Evolutionary conservation across 1,284 basidiomycete genomes (phyloP).

Genomic region (Earliella scabrosa): DNA sequence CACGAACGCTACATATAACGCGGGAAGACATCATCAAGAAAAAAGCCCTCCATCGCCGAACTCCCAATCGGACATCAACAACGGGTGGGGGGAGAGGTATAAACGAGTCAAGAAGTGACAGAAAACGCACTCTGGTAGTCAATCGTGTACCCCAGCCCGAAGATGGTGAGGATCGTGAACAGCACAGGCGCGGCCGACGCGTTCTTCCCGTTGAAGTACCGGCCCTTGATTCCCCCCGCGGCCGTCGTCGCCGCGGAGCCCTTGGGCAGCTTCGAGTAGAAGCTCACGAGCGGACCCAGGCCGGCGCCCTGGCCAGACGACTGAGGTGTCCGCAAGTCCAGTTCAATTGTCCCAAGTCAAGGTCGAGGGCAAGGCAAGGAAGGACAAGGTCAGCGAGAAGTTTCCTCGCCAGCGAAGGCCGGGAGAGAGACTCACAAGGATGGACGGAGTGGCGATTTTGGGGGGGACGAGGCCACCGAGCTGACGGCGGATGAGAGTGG

Average conservation of each 20-base stretch:
- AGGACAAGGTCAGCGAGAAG: not conserved
- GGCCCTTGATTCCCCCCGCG: constrained; percentile 73
- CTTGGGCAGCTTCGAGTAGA: constrained; percentile 94
- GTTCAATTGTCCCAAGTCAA: not conserved
- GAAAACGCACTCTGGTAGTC: constrained; percentile 94
- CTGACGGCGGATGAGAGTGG: constrained; percentile 82
- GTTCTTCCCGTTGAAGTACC: constrained; percentile 86
- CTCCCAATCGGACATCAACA: no score
- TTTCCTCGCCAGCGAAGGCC: not conserved
- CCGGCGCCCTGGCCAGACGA: constrained; percentile 71
- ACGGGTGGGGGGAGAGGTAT: constrained; percentile 4
- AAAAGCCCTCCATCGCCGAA: no score
- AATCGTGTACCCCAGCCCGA: constrained; percentile 86
- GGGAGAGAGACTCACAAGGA: constrained; percentile 64
- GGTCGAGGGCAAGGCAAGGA: not conserved
- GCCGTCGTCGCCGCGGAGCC: constrained; percentile 68
- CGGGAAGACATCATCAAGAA: not conserved
- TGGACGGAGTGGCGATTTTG: constrained; percentile 91
- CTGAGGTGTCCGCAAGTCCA: no score
- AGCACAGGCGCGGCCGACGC: constrained; percentile 80
- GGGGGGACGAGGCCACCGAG: constrained; percentile 88
- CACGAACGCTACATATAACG: no score
- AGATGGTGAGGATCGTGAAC: constrained; percentile 74
- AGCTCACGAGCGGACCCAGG: constrained; percentile 86
- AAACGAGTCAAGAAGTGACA: no score